A percentile compares a stretch with the other conserved stretches of the same genome.
Conservation (phyloP, 1,284 basidiomycete species). For the Irpex sp. region DNA sequence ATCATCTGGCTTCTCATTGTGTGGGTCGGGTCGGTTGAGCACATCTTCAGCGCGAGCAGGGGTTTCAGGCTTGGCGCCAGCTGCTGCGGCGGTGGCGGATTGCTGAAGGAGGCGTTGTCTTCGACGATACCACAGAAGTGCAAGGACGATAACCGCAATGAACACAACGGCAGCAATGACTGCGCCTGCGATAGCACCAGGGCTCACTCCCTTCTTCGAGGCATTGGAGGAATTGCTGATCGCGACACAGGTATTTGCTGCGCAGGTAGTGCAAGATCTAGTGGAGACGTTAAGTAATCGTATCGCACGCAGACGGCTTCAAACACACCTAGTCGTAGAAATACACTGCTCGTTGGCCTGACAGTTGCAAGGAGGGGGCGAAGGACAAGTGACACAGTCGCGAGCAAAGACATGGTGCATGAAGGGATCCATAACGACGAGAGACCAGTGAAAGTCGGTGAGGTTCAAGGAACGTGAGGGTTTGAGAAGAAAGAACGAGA, state of each 20-base stretch:
- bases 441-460: constrained; percentile 14
- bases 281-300: constrained; percentile 13
- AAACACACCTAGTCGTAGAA: constrained; percentile 52
- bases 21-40: constrained; percentile 71
- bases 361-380: constrained; percentile 49
- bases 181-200: constrained; percentile 72
- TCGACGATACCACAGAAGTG: constrained; percentile 66
- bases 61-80: constrained; percentile 52
- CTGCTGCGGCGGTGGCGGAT: constrained; percentile 21
- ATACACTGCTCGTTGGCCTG: constrained; percentile 51
- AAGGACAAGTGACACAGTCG: constrained; percentile 29
- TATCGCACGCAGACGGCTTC: background rate
- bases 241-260: constrained; percentile 44
- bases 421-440: constrained; percentile 43
- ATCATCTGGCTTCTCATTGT: constrained; percentile 51
- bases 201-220: constrained; percentile 43
- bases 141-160: constrained; percentile 43
- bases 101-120: constrained; percentile 29
- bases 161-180: constrained; percentile 63
- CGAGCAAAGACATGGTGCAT: constrained; percentile 38
- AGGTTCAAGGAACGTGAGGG: constrained; percentile 31
- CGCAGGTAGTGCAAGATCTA: constrained; percentile 59
- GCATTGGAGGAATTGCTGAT: constrained; percentile 18
- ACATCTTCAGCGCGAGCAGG: constrained; percentile 73
- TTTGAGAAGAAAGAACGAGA: constrained; percentile 16